Base-by-base conservation (phyloP, 306 rosid species). In the Glycyrrhiza uralensis region DNA sequence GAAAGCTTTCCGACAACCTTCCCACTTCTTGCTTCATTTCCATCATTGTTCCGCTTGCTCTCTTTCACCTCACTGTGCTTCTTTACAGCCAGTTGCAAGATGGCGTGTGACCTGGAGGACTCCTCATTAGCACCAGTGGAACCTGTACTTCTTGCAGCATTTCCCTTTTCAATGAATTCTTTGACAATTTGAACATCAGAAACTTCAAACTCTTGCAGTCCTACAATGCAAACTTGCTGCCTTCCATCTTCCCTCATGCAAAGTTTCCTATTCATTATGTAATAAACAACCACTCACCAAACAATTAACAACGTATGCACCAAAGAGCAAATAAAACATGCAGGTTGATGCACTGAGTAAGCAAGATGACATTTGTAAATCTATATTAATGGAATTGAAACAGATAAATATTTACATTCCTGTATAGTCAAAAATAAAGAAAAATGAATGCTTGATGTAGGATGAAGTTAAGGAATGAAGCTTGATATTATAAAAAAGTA, bases 111-210 rank as follows among this genome's bases (percentile, higher is more conserved):
- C 83, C 99, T 88, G 29, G 99, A 95, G 66, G 99, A 95, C 83
- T 95, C 99, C 85, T 91, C 99, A 77, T 95, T 95, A 66, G 99
- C 99, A 79, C 97, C 99, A 13, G 99, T 95, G 52, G 99, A 89
- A 46, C 99, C 99, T 24, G 97, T 95, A 82, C 96, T 95, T 84
- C 99, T 89, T 59, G 99, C 78, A 76, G 99, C 85, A 84, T 84
- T 92, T 66, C 99, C 99, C 80, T 80, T 88, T 78, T 95, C 99
- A 63, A 95, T 95, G 80, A 79, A 95, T 68, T 95, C 97, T 87
- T 86, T 89, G 28, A 95, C 99, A 67, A 95, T 84, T 66, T 88
- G 96, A 78, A 95, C 96, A 54, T 95, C 97, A 69, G 87, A 95
- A 80, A 95, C 99, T 75, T 95, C 99, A 87, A 95, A 95, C 84